Conservation (phyloP, 345 rosid species). For the Eutrema yunnanense region DNA sequence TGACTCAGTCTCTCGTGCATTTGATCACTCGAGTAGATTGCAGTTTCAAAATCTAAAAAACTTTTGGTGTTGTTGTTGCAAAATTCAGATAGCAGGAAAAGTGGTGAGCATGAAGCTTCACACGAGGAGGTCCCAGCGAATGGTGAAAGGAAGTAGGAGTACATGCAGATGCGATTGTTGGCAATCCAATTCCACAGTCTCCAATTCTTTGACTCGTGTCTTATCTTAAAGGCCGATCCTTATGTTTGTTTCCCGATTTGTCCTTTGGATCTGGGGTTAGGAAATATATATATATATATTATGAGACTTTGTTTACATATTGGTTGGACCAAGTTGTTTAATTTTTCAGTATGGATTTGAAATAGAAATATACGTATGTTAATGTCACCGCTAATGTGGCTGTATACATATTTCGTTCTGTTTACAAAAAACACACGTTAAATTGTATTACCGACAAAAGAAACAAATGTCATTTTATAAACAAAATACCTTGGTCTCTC, state of each 20-base stretch:
- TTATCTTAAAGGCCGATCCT: background rate
- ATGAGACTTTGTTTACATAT: too few relatives aligned
- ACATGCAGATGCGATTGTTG: constrained; percentile 65
- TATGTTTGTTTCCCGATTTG: background rate
- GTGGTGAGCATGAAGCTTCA: constrained; percentile 76
- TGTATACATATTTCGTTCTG: too few relatives aligned
- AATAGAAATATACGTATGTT: too few relatives aligned
- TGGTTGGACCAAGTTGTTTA: background rate
- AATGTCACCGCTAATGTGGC: too few relatives aligned
- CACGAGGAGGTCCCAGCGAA: constrained; percentile 53
- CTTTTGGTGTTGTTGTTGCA: background rate
- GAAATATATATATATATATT: too few relatives aligned
- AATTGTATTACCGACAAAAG: too few relatives aligned
- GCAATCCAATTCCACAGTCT: constrained; percentile 37
- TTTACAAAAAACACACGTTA: too few relatives aligned
- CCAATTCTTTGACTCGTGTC: background rate
- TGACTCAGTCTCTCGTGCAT: too few relatives aligned
- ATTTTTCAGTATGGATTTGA: too few relatives aligned
- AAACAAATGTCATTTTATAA: too few relatives aligned
- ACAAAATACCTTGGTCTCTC: background rate
- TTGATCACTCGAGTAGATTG: too few relatives aligned
- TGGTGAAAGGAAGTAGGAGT: constrained; percentile 62
- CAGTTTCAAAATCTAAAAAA: too few relatives aligned
- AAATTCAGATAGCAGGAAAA: constrained; percentile 68
- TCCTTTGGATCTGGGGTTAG: background rate